Percentiles rank a stretch among this genome's conserved stretches.
These are phyloP conservation scores for Quercus robur DNA, from an alignment of 306 rosid species.

Conservation along the genomic window DNA sequence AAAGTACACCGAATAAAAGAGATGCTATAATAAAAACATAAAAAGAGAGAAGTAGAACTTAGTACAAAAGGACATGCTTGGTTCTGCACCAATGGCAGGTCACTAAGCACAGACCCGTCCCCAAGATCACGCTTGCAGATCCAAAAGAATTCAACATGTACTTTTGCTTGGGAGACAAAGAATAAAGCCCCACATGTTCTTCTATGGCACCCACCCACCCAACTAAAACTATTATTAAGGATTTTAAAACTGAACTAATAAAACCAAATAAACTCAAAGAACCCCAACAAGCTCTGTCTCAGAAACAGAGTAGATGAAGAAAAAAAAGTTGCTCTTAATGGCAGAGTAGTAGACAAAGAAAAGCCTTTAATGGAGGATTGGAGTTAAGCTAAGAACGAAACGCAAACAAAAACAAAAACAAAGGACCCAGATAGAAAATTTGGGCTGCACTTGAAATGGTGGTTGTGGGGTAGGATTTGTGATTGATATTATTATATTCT, in stretches of 20 bases:
- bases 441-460: constrained; percentile 23
- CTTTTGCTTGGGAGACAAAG: constrained; percentile 50
- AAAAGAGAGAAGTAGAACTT: constrained; percentile 8
- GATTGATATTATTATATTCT: constrained; percentile 10
- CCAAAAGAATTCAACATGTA: constrained; percentile 35
- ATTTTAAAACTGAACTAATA: background rate
- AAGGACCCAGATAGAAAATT: constrained; percentile 35
- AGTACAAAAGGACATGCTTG: constrained; percentile 20
- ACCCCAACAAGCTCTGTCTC: constrained; percentile 42
- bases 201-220: constrained; percentile 42
- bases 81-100: constrained; percentile 26
- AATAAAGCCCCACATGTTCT: constrained; percentile 55
- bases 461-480: constrained; percentile 15
- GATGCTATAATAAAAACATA: background rate
- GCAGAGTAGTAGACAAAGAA: constrained; percentile 19
- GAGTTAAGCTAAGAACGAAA: constrained; percentile 19
- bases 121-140: constrained; percentile 45
- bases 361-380: constrained; percentile 21
- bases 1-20: constrained; percentile 10
- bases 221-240: constrained; percentile 22
- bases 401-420: background rate
- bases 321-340: background rate
- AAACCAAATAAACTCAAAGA: constrained; percentile 27
- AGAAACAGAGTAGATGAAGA: constrained; percentile 26
- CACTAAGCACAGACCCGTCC: constrained; percentile 46